Conservation (phyloP, 805 yeast genomes). For the Pichia cabralensis region DNA sequence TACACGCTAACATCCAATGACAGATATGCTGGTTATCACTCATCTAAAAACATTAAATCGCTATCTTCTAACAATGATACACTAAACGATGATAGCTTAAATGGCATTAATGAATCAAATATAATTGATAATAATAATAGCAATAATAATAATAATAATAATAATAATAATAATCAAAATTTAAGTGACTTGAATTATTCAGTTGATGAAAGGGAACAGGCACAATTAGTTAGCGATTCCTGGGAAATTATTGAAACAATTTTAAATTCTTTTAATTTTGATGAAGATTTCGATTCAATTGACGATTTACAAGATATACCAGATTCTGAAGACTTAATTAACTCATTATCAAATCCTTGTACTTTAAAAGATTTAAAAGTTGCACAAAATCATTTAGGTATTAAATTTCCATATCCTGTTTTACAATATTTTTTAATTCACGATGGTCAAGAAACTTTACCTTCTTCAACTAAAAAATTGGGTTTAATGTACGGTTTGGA, state of each 20-base stretch:
- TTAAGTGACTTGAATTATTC: conserved; percentile 1
- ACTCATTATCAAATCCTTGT: conserved; percentile 37
- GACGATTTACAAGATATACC: conserved; percentile 63
- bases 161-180: neutral
- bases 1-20: conserved; percentile 59
- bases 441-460: conserved; percentile 78
- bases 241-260: conserved; percentile 56
- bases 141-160: neutral
- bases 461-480: conserved; percentile 49
- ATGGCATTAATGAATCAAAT: conserved; percentile 18
- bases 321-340: conserved; percentile 52
- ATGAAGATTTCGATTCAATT: conserved; percentile 11
- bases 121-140: neutral
- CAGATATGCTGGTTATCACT: conserved; percentile 59
- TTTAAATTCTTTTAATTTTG: conserved; percentile 33
- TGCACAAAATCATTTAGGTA: conserved; percentile 68
- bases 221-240: conserved; percentile 7
- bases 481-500: conserved; percentile 74
- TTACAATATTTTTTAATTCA: conserved; percentile 62
- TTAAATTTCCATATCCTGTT: conserved; percentile 66
- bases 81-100: too few relatives aligned
- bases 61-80: conserved; percentile 18
- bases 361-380: conserved; percentile 63
- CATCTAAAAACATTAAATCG: conserved; percentile 7
- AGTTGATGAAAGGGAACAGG: conserved; percentile 8